These are phyloP conservation scores for Lanmaoa rubissima DNA, from an alignment of 768 basidiomycete species.

Conservation along the genomic window DNA sequence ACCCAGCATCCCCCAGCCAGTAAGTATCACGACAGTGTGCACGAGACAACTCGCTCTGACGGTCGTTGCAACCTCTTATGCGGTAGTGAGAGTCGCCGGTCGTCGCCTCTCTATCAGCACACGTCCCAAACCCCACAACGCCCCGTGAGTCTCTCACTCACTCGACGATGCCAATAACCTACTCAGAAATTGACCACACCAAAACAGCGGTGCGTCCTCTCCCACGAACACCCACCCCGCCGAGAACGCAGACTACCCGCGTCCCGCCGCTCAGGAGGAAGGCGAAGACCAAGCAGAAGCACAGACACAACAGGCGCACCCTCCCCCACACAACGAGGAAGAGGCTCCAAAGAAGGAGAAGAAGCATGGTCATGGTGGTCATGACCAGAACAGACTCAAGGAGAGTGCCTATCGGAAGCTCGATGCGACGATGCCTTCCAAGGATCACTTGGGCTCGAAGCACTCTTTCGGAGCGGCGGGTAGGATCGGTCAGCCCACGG, in stretches of 20 bases:
- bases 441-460: constrained; percentile 34
- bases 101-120: constrained; percentile 48
- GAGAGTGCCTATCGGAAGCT: constrained; percentile 45
- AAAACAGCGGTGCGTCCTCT: not conserved
- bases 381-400: constrained; percentile 46
- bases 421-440: constrained; percentile 49
- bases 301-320: constrained; percentile 10
- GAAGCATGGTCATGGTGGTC: constrained; percentile 36
- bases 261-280: constrained; percentile 44
- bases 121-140: constrained; percentile 36
- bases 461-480: constrained; percentile 44
- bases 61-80: not conserved
- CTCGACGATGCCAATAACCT: no score
- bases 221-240: constrained; percentile 14
- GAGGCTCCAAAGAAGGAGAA: constrained; percentile 49
- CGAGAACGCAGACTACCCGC: constrained; percentile 47
- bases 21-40: constrained; percentile 27
- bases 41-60: not conserved
- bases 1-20: constrained; percentile 48
- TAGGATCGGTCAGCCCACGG: constrained; percentile 59
- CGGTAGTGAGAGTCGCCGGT: constrained; percentile 44
- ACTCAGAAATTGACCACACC: not conserved
- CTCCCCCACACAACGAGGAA: constrained; percentile 45
- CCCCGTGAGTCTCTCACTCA: constrained; percentile 26
- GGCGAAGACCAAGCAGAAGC: constrained; percentile 24